Base-by-base conservation (phyloP, 345 rosid genomes). In the Lumnitzera littorea region DNA sequence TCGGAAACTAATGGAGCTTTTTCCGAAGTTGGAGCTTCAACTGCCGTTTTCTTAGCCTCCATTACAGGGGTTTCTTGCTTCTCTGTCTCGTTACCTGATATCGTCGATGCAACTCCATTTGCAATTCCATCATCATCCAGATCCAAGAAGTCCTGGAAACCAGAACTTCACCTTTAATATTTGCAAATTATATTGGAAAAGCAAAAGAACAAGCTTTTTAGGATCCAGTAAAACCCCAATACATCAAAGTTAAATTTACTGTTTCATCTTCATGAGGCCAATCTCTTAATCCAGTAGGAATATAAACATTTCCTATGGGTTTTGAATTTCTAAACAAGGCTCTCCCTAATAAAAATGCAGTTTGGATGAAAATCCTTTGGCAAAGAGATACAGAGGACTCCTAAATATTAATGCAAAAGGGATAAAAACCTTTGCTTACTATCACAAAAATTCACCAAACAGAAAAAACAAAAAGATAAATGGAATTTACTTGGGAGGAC, bases 101-200 rank as follows among this genome's bases (percentile, higher is more conserved):
- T 49, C 63, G 74, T 56, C 72, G 80, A 60, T 31, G 61, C 60
- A 24, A 47, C 61, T 61, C 67, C 77, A 65, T 55, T 70, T 55
- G 65, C 36, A 65, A 57, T 47, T 46, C 58, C 74, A 47, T 84
- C 92, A 65, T 84, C 90, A 63, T 88, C 99, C 82, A 82, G 64
- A 49, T 85, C 94, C 70, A 89, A 53, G 66, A 64, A 74, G 71
- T 90, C 97, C 99, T 94, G 72, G 60, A 64, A 64, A 62, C 50
- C 24, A 46, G 12, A 41, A 27, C 7, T 4, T 36, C 43, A 36
- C 43, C 43, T 36, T 36, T 36, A 36, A 6, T 36, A 9, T 9
- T 36, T 36, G 11, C 7, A 7, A 36, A 36, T 36, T 36, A 36
- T 6, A 36, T 36, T 5, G 11, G 43, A 36, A 36, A 36, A 36